Base-by-base conservation (phyloP, 257 asterid species). In the Scutellaria galericulata region DNA sequence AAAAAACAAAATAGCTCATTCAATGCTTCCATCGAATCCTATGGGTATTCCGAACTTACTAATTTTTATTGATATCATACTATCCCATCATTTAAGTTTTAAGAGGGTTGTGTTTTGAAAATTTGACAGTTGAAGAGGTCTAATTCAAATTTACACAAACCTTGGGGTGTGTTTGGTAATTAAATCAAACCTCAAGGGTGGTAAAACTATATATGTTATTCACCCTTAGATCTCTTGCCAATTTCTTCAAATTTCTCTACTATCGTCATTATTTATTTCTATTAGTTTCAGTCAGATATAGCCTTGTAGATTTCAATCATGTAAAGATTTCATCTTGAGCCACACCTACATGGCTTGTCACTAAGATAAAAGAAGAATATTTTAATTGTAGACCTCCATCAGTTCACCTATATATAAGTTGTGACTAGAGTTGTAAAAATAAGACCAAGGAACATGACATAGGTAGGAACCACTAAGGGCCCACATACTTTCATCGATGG, bases 401-500 rank as follows among this genome's bases (percentile, higher is more conserved):
- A 18, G 7, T 11, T 27, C 64, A 27, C 64, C 13, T 57, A 57
- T 57, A 57, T 57, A 57, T 31, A 31, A 31, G 45, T 44, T 44
- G 6, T 22, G 41, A 1, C 12, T 57, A 5, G 12, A 31, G 20
- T 57, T 37, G 9, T 22, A 31, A 18, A 31, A 31, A 11, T 1
- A 31, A 57, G 24, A 7, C 74, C 41, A 68, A 52, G 46, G 37
- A 44, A 42, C 55, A 41, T 12, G 40, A 41, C 42, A 57, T 22
- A 46, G 37, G 37, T 31, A 31, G 37, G 37, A 46, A 70, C 31
- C 31, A 52, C 42, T n/a, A 7, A 12, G 45, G 62, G 27, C 9
- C 44, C 57, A 45, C 58, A 44, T 55, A 44, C 37, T 70, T 57
- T 57, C 15, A 56, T 22, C 41, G 48, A 9, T 57, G 31, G 57